phyloP scores from a whole-genome alignment of 2,329 filamentous ascomycete genomes.

The Neonectria hederae region DNA sequence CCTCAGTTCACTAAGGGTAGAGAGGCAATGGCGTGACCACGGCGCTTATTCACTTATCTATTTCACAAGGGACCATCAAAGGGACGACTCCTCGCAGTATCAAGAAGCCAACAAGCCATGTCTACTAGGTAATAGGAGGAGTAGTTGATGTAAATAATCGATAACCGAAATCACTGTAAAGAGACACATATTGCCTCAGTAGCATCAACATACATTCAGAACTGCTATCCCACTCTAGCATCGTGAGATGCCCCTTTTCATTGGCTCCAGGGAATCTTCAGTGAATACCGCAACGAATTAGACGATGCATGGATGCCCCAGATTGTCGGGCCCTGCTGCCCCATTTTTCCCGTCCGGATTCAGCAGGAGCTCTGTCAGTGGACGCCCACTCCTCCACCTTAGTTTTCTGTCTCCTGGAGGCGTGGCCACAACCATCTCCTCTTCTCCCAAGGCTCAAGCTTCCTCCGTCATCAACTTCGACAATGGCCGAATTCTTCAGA shows the following conservation, averaged over 20 bases:
- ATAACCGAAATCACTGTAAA: no score
- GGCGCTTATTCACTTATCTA: neutral
- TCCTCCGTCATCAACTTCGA: conserved; percentile 39
- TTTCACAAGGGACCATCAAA: neutral
- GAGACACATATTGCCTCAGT: no score
- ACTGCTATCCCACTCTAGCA: no score
- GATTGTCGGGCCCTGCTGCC: conserved; percentile 31
- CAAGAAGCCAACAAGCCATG: no score
- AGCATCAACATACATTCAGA: no score
- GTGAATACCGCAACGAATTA: neutral
- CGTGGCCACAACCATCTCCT: conserved; percentile 36
- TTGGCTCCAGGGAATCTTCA: no score
- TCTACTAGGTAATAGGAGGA: no score
- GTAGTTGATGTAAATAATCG: no score
- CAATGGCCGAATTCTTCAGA: conserved; percentile 71
- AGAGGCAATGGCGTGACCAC: conserved; percentile 12
- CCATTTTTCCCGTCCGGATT: conserved; percentile 32
- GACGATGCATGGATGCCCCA: conserved; percentile 30
- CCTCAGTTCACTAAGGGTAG: conserved; percentile 1
- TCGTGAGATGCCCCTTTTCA: no score
- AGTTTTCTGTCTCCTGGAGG: conserved; percentile 41
- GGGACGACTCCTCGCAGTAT: no score
- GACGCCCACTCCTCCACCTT: conserved; percentile 24
- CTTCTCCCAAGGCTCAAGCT: conserved; percentile 29
- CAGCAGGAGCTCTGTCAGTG: conserved; percentile 36